Percentiles rank a stretch among this genome's conserved stretches.
These are phyloP conservation scores for Sonneratia caseolaris DNA, from an alignment of 345 rosid genomes.

Conservation along the genomic window DNA sequence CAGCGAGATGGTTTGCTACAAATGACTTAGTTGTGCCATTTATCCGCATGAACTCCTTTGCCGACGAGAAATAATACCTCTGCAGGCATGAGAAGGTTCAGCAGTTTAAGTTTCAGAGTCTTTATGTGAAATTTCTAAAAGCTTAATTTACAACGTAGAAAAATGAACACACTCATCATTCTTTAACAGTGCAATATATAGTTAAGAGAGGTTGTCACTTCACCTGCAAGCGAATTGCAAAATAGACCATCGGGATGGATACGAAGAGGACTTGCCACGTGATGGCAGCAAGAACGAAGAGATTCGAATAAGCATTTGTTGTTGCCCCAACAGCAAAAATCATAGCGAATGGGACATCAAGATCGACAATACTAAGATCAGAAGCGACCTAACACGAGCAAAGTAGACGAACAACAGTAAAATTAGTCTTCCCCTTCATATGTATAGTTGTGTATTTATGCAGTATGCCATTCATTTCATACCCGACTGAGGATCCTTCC, in stretches of 20 bases:
- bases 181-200: background rate
- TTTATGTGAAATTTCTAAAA: background rate
- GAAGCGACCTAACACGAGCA: slow-evolving; percentile 28
- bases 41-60: slow-evolving; percentile 83
- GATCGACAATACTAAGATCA: slow-evolving; percentile 87
- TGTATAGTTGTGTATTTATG: background rate
- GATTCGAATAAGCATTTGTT: slow-evolving; percentile 46
- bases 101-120: background rate
- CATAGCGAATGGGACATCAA: slow-evolving; percentile 67
- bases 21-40: slow-evolving; percentile 88
- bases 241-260: slow-evolving; percentile 54
- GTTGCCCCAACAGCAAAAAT: slow-evolving; percentile 59
- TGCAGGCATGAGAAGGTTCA: slow-evolving; percentile 16
- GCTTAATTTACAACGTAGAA: too few relatives aligned
- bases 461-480: slow-evolving; percentile 7
- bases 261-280: slow-evolving; percentile 91
- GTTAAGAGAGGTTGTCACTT: background rate
- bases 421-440: background rate
- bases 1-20: slow-evolving; percentile 89
- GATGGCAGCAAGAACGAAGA: slow-evolving; percentile 70
- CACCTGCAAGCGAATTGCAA: slow-evolving; percentile 79
- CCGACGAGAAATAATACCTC: slow-evolving; percentile 74
- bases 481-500: slow-evolving; percentile 83
- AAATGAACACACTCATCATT: background rate
- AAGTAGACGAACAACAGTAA: background rate